Evolutionary conservation across 23 red algal species (phyloP).

Genomic region (Gracilaria domingensis): DNA sequence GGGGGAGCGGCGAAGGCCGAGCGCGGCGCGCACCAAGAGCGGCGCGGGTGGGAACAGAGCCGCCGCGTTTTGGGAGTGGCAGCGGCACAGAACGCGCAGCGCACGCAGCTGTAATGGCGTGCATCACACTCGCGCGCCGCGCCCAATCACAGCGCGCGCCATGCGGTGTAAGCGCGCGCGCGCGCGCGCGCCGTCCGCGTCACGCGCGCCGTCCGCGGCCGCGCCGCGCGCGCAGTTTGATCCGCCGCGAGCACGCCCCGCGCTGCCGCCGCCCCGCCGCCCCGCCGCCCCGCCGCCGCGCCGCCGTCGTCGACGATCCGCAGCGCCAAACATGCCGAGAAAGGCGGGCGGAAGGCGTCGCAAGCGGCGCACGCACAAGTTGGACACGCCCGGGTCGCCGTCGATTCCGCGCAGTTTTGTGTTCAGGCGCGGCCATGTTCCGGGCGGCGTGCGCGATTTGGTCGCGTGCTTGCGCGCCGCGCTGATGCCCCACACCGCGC

Average conservation of each 20-base stretch:
- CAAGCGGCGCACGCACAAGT: slow-evolving; percentile 81
- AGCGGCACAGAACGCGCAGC: not conserved
- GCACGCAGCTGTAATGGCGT: not conserved
- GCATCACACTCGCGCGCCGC: not conserved
- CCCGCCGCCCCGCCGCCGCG: too few relatives aligned
- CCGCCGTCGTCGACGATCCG: too few relatives aligned
- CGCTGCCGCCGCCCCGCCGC: too few relatives aligned
- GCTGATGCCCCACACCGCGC: slow-evolving; percentile 87
- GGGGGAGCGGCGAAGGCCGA: not conserved
- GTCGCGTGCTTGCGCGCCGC: slow-evolving; percentile 71
- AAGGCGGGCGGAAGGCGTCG: slow-evolving; percentile 74
- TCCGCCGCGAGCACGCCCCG: too few relatives aligned
- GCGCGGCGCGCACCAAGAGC: not conserved
- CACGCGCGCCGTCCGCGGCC: not conserved
- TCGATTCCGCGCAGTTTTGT: slow-evolving; percentile 86
- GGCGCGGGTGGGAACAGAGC: not conserved
- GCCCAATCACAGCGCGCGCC: not conserved
- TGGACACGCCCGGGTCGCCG: not conserved
- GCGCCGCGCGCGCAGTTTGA: too few relatives aligned
- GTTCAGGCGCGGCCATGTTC: slow-evolving; percentile 76
- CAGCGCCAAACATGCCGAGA: slow-evolving; percentile 53
- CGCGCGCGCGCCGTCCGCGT: not conserved
- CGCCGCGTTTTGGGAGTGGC: not conserved
- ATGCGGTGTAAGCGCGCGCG: not conserved
- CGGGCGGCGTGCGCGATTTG: slow-evolving; percentile 67